Conservation (phyloP, 495 filamentous ascomycete species). For the Penicillium canescens region DNA sequence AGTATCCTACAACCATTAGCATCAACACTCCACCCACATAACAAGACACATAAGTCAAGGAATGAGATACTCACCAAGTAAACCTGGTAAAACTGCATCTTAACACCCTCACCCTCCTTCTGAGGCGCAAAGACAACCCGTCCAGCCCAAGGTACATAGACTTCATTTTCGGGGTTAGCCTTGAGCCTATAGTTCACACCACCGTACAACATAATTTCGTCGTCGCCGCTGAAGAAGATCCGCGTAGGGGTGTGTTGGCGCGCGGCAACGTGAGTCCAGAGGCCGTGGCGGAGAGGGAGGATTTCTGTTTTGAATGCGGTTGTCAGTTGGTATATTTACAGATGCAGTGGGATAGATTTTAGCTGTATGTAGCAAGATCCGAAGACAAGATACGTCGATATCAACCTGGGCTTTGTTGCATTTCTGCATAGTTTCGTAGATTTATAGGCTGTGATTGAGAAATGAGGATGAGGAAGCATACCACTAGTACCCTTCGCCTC, state of each 20-base stretch:
- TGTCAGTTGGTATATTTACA: not conserved
- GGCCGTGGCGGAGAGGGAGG: conserved; percentile 48
- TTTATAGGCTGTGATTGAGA: no score
- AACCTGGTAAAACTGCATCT: conserved; percentile 66
- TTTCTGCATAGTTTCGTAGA: not conserved
- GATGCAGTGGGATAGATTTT: no score
- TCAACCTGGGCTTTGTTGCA: not conserved
- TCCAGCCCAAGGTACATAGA: conserved; percentile 55
- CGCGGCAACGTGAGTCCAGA: conserved; percentile 57
- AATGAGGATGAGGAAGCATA: conserved; percentile 23
- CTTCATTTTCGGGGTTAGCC: conserved; percentile 42
- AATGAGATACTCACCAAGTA: conserved; percentile 52
- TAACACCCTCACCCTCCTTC: conserved; percentile 44
- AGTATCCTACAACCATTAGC: conserved; percentile 30
- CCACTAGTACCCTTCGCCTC: conserved; percentile 49
- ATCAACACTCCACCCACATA: not conserved
- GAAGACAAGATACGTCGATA: no score
- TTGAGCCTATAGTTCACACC: conserved; percentile 58
- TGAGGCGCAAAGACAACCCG: conserved; percentile 48
- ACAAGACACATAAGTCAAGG: conserved; percentile 11
- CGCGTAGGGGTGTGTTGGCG: conserved; percentile 50
- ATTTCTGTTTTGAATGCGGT: conserved; percentile 45
- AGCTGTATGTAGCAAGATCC: no score
- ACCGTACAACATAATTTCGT: conserved; percentile 65
- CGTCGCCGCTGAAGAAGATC: conserved; percentile 52